Conservation (phyloP, 1,139 yeast species). For the Diutina catenulata region DNA sequence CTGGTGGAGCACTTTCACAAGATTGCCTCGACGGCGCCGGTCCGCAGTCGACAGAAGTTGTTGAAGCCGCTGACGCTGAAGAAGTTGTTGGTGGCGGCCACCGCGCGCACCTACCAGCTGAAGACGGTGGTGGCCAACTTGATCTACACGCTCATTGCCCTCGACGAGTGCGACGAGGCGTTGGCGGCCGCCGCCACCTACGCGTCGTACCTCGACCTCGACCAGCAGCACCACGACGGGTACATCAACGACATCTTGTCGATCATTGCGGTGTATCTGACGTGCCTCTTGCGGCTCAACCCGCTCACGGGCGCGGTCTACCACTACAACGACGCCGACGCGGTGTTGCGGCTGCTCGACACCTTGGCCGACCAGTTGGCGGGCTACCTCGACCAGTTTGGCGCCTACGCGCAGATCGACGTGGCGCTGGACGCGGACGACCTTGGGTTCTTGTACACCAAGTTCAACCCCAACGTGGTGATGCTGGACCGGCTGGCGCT, state of each 20-base stretch:
- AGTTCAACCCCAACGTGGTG: constrained; percentile 24
- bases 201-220: constrained; percentile 22
- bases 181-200: constrained; percentile 31
- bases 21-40: constrained; percentile 13
- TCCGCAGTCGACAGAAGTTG: constrained; percentile 11
- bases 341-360: neutral
- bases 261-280: constrained; percentile 25
- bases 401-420: constrained; percentile 7
- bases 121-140: constrained; percentile 22
- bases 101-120: constrained; percentile 28
- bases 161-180: constrained; percentile 32
- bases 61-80: constrained; percentile 21
- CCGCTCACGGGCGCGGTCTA: constrained; percentile 12
- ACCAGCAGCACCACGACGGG: constrained; percentile 23
- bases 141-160: constrained; percentile 23
- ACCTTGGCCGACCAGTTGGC: constrained; percentile 10
- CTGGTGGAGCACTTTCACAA: constrained; percentile 12
- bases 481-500: constrained; percentile 17
- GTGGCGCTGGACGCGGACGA: constrained; percentile 17
- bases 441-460: constrained; percentile 27
- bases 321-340: neutral
- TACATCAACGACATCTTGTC: constrained; percentile 22
- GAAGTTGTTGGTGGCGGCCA: constrained; percentile 20
- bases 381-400: constrained; percentile 16
- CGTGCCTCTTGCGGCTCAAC: constrained; percentile 25